phyloP scores from a whole-genome alignment of 2,329 filamentous ascomycete genomes.

The Byssothecium circinans region DNA sequence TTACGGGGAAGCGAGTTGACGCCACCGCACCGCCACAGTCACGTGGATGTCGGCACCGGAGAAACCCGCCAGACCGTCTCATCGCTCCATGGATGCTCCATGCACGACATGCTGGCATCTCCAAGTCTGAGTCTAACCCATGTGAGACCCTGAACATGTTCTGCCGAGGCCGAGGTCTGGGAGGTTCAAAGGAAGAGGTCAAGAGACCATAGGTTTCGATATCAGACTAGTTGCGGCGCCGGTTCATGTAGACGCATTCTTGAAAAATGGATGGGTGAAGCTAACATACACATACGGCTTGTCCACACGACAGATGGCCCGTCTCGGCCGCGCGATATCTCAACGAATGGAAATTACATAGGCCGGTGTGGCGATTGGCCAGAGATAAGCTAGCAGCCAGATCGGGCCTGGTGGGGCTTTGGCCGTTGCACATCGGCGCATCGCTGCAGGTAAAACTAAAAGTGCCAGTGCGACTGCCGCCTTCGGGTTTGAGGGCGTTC shows the following conservation, averaged over 20 bases:
- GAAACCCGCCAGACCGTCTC: not conserved
- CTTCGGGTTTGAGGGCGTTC: not conserved
- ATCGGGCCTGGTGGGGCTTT: constrained; percentile 3
- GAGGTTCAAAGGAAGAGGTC: too few species aligned
- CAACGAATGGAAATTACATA: constrained; percentile 18
- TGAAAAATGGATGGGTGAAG: not conserved
- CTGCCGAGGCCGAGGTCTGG: too few species aligned
- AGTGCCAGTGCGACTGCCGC: constrained; percentile 1
- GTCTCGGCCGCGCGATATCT: constrained; percentile 1
- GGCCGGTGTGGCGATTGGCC: constrained; percentile 21
- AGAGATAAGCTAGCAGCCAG: constrained; percentile 25
- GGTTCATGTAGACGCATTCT: not conserved
- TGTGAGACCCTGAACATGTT: too few species aligned
- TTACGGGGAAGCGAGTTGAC: too few species aligned
- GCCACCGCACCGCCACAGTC: too few species aligned
- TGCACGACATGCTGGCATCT: not conserved
- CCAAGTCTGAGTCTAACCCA: too few species aligned
- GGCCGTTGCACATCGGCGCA: constrained; percentile 3
- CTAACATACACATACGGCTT: constrained; percentile 1
- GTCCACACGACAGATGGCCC: not conserved
- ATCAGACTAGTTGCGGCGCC: too few species aligned
- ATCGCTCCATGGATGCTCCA: not conserved
- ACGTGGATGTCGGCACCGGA: too few species aligned
- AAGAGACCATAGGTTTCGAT: too few species aligned
- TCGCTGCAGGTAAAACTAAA: constrained; percentile 12